Evolutionary conservation across 257 asterid species (phyloP).

Genomic region (Primulina tabacum): DNA sequence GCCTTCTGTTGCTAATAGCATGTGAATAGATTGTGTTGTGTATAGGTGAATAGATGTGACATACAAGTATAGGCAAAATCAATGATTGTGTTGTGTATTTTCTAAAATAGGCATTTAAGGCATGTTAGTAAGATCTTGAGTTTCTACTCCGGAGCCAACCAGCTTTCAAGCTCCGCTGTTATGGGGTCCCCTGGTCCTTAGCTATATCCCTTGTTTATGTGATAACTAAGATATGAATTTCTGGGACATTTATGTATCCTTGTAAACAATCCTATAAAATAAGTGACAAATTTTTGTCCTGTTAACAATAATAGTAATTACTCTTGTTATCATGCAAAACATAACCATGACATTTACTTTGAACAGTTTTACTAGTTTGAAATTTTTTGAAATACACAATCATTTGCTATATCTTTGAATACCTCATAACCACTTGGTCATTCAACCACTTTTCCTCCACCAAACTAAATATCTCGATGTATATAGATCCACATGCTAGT

Average conservation of each 20-base stretch:
- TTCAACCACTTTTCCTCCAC: neutral
- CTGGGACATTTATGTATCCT: slow-evolving; percentile 16
- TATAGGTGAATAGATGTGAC: slow-evolving; percentile 19
- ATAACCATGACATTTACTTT: too few species aligned
- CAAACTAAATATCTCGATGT: slow-evolving; percentile 12
- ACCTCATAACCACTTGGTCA: neutral
- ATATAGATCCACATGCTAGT: slow-evolving; percentile 5
- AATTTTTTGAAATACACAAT: neutral
- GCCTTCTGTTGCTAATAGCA: slow-evolving; percentile 30
- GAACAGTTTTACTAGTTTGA: neutral
- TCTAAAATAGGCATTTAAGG: slow-evolving; percentile 24
- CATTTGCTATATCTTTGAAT: neutral
- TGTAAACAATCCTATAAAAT: neutral
- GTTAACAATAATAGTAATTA: neutral
- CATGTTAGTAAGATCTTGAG: slow-evolving; percentile 19
- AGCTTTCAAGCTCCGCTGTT: slow-evolving; percentile 24
- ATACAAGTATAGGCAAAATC: slow-evolving; percentile 24
- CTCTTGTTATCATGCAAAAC: neutral
- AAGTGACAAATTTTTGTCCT: neutral
- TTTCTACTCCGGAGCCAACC: neutral
- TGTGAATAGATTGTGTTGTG: too few species aligned
- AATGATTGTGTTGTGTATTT: slow-evolving; percentile 27
- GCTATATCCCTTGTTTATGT: slow-evolving; percentile 27
- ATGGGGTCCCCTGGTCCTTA: slow-evolving; percentile 30
- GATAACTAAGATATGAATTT: slow-evolving; percentile 23